Evolutionary conservation across 352 stramenopile species (phyloP), one percentile per base, ranked within the genome.

Genomic region (Lagenidium giganteum): DNA sequence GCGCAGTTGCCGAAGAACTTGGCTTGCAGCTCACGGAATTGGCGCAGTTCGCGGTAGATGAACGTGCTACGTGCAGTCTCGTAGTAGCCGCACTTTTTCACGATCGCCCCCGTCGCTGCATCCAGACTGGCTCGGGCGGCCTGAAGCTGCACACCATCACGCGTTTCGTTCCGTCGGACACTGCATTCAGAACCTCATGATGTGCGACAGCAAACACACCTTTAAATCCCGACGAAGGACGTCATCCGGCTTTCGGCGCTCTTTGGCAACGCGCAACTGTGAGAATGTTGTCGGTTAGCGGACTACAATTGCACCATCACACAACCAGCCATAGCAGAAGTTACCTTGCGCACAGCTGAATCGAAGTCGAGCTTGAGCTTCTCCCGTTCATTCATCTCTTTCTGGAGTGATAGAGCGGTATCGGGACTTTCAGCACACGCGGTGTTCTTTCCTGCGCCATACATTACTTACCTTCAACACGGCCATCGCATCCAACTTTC

Each of bases 341-440:
- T 23, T 29, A 61, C 51, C 33, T 64, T 64, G 25, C 57, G 53
- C 13, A 57, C 46, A 2, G 53, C 53, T 21, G 53, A 67, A 34
- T 67, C 53, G 29, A 57, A 67, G 42, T 66, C 57, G 30, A 67
- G 54, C 24, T 64, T 67, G 37, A 48, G 21, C 22, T 64, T 56
- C 43, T 64, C 53, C 12, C 47, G 53, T 16, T 51, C 33, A 22
- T 67, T 54, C 47, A 67, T 55, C 26, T 67, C 57, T 26, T 45
- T 47, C 57, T 66, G 35, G n/a, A 26, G 8, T 30, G 18, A 47
- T 25, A 26, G 29, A 13, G 23, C 4, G 9, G 6, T 27, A n/a
- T n/a, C n/a, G n/a, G n/a, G n/a, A n/a, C n/a, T n/a, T n/a, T n/a
- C n/a, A n/a, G n/a, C n/a, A n/a, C n/a, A n/a, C n/a, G n/a, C n/a